Percentiles rank a stretch among this genome's conserved stretches.
phyloP scores from a whole-genome alignment of 495 filamentous ascomycete genomes.

The Bacidia rubella region DNA sequence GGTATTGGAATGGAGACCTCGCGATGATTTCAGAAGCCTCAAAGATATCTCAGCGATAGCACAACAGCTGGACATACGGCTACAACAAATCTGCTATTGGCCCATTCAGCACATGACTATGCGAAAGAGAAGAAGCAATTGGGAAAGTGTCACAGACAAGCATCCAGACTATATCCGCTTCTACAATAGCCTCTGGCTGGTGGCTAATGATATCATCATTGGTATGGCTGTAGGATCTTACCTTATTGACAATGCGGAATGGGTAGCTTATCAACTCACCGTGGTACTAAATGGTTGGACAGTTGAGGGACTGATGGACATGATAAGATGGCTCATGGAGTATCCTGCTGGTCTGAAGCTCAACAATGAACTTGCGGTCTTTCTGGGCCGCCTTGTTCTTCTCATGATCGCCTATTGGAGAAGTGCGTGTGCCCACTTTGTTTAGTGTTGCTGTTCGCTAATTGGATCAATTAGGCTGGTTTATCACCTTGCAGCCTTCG shows the following conservation, averaged over 20 bases:
- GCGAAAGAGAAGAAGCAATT: slow-evolving; percentile 75
- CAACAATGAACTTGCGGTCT: slow-evolving; percentile 85
- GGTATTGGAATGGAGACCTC: slow-evolving; percentile 76
- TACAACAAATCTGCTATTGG: slow-evolving; percentile 99
- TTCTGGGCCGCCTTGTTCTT: slow-evolving; percentile 85
- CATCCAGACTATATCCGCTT: slow-evolving; percentile 99
- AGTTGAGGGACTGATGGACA: slow-evolving; percentile 74
- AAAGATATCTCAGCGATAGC: slow-evolving; percentile 95
- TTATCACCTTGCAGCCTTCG: slow-evolving; percentile 58
- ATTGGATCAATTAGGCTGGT: no score
- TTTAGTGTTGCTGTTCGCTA: not conserved
- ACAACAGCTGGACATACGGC: slow-evolving; percentile 94
- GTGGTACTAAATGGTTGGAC: slow-evolving; percentile 68
- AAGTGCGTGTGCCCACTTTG: slow-evolving; percentile 41
- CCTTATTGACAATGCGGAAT: slow-evolving; percentile 85
- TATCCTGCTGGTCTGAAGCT: slow-evolving; percentile 97
- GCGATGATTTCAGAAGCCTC: slow-evolving; percentile 66
- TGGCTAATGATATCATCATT: slow-evolving; percentile 97
- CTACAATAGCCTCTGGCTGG: slow-evolving; percentile 97
- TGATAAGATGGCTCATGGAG: slow-evolving; percentile 91
- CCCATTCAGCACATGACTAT: slow-evolving; percentile 90
- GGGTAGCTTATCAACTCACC: slow-evolving; percentile 74
- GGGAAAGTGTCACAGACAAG: slow-evolving; percentile 88
- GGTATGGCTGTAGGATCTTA: slow-evolving; percentile 92
- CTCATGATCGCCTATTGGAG: slow-evolving; percentile 99